Evolutionary conservation across 2,329 filamentous ascomycete species (phyloP).

Genomic region (Talaromyces sp.): DNA sequence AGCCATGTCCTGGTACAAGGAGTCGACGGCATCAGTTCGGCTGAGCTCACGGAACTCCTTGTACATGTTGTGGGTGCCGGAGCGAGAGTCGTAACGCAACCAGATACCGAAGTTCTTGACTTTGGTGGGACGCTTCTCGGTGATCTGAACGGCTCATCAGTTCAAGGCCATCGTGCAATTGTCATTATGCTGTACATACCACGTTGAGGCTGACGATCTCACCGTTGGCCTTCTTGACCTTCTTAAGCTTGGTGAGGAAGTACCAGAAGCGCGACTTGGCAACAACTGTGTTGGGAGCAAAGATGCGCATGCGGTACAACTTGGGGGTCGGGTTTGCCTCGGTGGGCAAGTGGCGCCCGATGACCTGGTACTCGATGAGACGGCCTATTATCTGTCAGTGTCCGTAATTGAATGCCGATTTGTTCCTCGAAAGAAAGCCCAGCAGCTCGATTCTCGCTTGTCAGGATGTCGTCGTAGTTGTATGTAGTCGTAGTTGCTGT

Average conservation of each 20-base stretch:
- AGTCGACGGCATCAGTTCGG: slow-evolving; percentile 89
- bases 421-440: not conserved
- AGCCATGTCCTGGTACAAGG: slow-evolving; percentile 99
- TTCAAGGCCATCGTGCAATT: not conserved
- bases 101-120: slow-evolving; percentile 99
- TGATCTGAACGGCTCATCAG: slow-evolving; percentile 60
- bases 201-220: slow-evolving; percentile 97
- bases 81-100: slow-evolving; percentile 99
- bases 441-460: slow-evolving; percentile 12
- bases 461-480: not conserved
- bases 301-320: slow-evolving; percentile 99
- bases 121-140: slow-evolving; percentile 98
- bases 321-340: slow-evolving; percentile 96
- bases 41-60: slow-evolving; percentile 99
- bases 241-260: slow-evolving; percentile 97
- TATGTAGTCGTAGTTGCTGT: not conserved
- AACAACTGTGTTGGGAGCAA: slow-evolving; percentile 94
- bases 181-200: slow-evolving; percentile 54
- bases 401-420: not conserved
- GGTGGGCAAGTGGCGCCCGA: slow-evolving; percentile 97
- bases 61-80: slow-evolving; percentile 99
- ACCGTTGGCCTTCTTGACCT: slow-evolving; percentile 99
- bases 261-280: slow-evolving; percentile 99
- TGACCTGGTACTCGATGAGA: slow-evolving; percentile 99
- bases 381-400: slow-evolving; percentile 65